Base-by-base conservation (phyloP, 805 yeast species). In the Cyberlindnera samutprakarnensis region DNA sequence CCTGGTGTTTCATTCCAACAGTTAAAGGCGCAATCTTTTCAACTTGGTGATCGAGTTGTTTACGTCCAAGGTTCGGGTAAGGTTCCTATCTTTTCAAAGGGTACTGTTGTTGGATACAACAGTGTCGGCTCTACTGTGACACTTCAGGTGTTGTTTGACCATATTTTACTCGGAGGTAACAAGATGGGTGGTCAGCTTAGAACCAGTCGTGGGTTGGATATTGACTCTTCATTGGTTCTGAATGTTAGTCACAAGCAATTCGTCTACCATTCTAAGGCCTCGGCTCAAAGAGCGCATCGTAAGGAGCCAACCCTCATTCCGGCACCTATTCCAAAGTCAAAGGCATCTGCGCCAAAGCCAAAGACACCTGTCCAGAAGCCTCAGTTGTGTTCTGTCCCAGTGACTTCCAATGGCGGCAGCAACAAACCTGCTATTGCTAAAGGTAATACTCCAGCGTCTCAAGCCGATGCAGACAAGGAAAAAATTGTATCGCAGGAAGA, bases 1-100 rank as follows among this genome's bases (percentile, higher is more conserved):
- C 90, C 96, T 7, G 58, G 71, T 19, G 74, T 69, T 24, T 84
- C 95, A 1, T 72, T 72, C 50, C 78, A 80, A 47, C 65, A 76
- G 42, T 66, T 92, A 43, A 72, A 80, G 35, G 67, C 69, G 25
- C 99, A 92, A 61, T 60, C 66, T 28, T 92, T 92, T 53, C 68
- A 71, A 18, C 65, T 92, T 15, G 98, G 98, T 47, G 96, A 92
- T 51, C 72, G 98, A 39, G 85, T 92, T 19, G 70, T 83, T 16
- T 87, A 84, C 44, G 82, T 86, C 15, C 80, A 81, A 46, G 83
- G 78, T 46, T 75, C 83, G 16, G 97, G 97, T 31, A 86, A 84
- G 50, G 95, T 88, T 12, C 95, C 96, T 18, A 59, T 78, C 35
- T 86, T 81, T 51, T 70, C 84, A 17, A 81, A 81, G 49, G 99